Evolutionary conservation across 228 moss, liverwort and hornwort species (phyloP).

Genomic region (Sphagnum fallax): DNA sequence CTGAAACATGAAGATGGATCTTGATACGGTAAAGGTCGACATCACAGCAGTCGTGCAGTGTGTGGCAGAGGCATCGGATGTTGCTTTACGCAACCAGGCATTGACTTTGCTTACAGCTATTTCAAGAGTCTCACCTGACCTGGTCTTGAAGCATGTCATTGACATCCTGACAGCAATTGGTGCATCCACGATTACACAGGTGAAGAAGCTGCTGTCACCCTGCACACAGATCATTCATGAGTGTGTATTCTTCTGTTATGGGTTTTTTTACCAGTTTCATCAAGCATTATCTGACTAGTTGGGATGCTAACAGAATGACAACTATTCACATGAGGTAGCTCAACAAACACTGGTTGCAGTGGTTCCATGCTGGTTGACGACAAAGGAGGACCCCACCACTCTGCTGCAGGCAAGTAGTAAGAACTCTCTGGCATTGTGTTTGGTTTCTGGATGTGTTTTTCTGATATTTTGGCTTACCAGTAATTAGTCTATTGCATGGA

Average conservation of each 20-base stretch:
- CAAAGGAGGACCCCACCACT: conserved; percentile 59
- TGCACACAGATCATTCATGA: too few species aligned
- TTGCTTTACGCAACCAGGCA: conserved; percentile 70
- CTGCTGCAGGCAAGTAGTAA: conserved; percentile 45
- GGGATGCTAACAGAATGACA: conserved; percentile 60
- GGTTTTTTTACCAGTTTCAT: too few species aligned
- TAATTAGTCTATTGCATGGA: background rate
- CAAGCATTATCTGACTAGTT: too few species aligned
- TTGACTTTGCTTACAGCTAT: conserved; percentile 68
- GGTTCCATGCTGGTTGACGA: conserved; percentile 78
- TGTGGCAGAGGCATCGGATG: conserved; percentile 59
- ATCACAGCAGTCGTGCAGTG: conserved; percentile 58
- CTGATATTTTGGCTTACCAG: too few species aligned
- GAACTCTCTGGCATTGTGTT: background rate
- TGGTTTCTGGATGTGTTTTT: too few species aligned
- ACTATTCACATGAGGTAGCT: conserved; percentile 84
- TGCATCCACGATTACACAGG: conserved; percentile 75
- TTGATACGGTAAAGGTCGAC: conserved; percentile 15
- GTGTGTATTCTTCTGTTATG: background rate
- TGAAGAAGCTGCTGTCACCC: conserved; percentile 2
- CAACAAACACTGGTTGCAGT: conserved; percentile 65
- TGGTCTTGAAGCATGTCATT: conserved; percentile 71
- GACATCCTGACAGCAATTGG: conserved; percentile 74
- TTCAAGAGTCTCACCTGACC: conserved; percentile 59
- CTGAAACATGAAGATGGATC: too few species aligned